These are phyloP conservation scores for Acaromyces ingoldii DNA, from an alignment of 1,284 basidiomycete genomes.

Conservation along the genomic window DNA sequence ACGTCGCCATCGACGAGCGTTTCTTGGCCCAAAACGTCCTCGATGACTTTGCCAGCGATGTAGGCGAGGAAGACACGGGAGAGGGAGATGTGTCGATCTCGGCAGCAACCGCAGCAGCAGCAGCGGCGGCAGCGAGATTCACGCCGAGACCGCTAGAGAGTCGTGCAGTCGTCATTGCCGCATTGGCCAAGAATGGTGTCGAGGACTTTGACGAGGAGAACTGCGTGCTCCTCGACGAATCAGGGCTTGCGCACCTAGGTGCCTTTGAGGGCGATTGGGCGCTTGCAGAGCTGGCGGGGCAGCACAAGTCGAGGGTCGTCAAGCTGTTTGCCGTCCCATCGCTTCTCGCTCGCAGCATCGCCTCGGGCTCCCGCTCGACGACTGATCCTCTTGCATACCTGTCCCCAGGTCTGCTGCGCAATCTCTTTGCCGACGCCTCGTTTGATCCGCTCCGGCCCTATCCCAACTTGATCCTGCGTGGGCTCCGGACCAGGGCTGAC, in stretches of 20 bases:
- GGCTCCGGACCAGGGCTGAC: too few species aligned
- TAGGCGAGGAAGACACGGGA: too few species aligned
- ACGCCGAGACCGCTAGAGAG: background rate
- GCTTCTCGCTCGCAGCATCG: too few species aligned
- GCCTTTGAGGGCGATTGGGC: constrained; percentile 85
- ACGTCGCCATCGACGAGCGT: constrained; percentile 30
- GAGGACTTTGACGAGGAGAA: constrained; percentile 33
- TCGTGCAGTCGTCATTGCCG: background rate
- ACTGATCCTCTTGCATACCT: constrained; percentile 14
- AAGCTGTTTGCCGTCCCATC: constrained; percentile 20
- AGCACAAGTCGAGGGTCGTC: constrained; percentile 20
- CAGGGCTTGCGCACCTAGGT: constrained; percentile 67
- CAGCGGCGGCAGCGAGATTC: background rate
- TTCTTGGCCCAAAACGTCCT: constrained; percentile 36
- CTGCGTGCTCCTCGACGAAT: constrained; percentile 32
- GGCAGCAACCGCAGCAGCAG: background rate
- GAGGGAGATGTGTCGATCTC: too few species aligned
- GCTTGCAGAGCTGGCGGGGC: constrained; percentile 42
- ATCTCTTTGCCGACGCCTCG: constrained; percentile 22
- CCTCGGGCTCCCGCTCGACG: background rate
- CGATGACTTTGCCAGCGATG: constrained; percentile 18
- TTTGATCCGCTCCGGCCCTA: constrained; percentile 14
- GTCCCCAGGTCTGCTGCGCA: constrained; percentile 33
- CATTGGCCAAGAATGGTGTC: background rate
- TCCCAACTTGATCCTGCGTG: too few species aligned